Base-by-base conservation (phyloP, 2,329 filamentous ascomycete genomes). In the Colletotrichum lini region DNA sequence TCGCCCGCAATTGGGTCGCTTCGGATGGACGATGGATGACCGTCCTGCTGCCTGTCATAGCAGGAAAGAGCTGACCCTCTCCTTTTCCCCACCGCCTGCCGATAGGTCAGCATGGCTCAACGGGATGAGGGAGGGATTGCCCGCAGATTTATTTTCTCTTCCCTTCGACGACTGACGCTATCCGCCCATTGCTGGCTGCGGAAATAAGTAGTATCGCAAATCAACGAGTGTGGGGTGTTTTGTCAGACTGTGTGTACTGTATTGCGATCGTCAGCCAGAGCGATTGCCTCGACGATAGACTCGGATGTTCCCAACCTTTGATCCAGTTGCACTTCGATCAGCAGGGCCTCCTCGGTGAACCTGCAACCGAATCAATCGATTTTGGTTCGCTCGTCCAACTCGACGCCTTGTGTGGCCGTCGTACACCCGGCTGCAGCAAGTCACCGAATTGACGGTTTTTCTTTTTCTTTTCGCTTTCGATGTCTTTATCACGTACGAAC, bases 11-110 rank as follows among this genome's bases (percentile, higher is more conserved):
- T 10, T 38, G 35, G 35, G 35, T 38, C 35, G 35, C 35, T 38
- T 38, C 35, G 35, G 8, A 38, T 10, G 35, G 35, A 38, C 35
- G 35, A 38, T 30, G 12, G 15, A 47, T 40, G 23, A 49, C 35
- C 57, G 5, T 12, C 64, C 64, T 57, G 57, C 57, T 64, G 42
- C 67, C 38, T 67, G 42, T 49, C 58, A n/a, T 45, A 61, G 40
- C 13, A 40, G 58, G 58, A 12, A 61, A 61, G 56, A 59, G 21
- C 9, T 30, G 15, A 21, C 40, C 58, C n/a, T 4, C 44, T 59
- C 47, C 30, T 30, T 50, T 4, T 16, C 12, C 9, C 21, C 42
- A 26, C 50, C 35, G 26, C 49, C 26, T 23, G 30, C 58, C 26
- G 35, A 40, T 38, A 26, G 21, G n/a, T 13, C 21, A 44, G 42